phyloP scores from a whole-genome alignment of 2,329 filamentous ascomycete genomes.

The Lasiodiplodia sp. region DNA sequence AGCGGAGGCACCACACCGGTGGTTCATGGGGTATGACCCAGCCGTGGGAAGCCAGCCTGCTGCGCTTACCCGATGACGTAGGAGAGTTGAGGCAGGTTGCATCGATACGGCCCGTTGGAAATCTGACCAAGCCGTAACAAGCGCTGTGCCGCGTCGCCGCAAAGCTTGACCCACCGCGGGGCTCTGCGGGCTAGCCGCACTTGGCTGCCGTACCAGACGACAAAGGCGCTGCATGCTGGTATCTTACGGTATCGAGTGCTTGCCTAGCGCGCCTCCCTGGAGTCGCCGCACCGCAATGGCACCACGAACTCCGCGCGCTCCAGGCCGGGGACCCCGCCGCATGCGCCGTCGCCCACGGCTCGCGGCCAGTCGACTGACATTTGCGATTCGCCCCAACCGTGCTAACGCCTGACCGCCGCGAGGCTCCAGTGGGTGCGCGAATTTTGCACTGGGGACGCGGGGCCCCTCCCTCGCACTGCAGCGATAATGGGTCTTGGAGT shows the following conservation, averaged over 20 bases:
- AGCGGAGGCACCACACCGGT: conserved; percentile 1
- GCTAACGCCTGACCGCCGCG: conserved; percentile 14
- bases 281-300: not conserved
- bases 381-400: not conserved
- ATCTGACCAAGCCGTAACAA: conserved; percentile 22
- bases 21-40: not conserved
- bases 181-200: conserved; percentile 17
- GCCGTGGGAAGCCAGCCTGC: not conserved
- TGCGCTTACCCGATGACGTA: conserved; percentile 17
- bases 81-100: not conserved
- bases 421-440: not conserved
- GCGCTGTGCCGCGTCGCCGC: conserved; percentile 8
- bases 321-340: not conserved
- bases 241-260: not conserved
- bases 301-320: not conserved
- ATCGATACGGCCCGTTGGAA: not conserved
- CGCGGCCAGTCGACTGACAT: not conserved
- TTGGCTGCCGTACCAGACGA: not conserved
- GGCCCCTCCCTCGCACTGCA: not conserved
- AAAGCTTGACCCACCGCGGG: conserved; percentile 25
- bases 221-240: not conserved
- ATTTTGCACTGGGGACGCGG: conserved; percentile 15
- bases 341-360: conserved; percentile 1
- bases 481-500: not conserved
- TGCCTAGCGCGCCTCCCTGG: not conserved